Evolutionary conservation across 2,329 filamentous ascomycete genomes (phyloP).

Genomic region (Exophiala sp.): DNA sequence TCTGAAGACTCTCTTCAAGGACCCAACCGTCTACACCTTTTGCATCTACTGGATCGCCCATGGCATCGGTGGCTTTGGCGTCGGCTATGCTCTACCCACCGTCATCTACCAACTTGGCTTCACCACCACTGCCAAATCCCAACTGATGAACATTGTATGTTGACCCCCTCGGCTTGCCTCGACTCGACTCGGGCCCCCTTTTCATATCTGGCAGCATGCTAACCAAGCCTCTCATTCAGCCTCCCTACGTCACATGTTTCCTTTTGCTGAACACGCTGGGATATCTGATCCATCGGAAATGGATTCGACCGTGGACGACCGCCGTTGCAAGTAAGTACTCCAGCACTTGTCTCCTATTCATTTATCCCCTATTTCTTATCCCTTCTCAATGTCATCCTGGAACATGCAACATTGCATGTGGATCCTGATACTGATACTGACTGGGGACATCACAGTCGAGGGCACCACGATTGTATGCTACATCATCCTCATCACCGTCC

Average conservation of each 20-base stretch:
- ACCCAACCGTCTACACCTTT: constrained; percentile 38
- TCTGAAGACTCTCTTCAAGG: constrained; percentile 32
- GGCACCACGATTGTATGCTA: constrained; percentile 19
- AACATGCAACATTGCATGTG: no score
- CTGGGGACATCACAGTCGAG: constrained; percentile 23
- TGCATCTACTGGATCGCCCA: constrained; percentile 39
- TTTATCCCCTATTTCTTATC: background rate
- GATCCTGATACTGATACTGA: constrained; percentile 15
- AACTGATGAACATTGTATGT: constrained; percentile 45
- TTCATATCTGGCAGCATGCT: background rate
- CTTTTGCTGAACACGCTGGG: constrained; percentile 15
- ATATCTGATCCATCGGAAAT: constrained; percentile 11
- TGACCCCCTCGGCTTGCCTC: constrained; percentile 10
- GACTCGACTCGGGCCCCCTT: no score
- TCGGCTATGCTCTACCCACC: constrained; percentile 39
- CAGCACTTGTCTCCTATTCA: background rate
- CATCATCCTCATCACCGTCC: constrained; percentile 20
- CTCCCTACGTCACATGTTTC: constrained; percentile 31
- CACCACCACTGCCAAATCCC: constrained; percentile 39
- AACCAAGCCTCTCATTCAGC: constrained; percentile 5
- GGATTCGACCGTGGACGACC: constrained; percentile 18
- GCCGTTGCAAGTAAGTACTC: constrained; percentile 31
- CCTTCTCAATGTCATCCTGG: no score
- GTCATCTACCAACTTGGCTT: constrained; percentile 43
- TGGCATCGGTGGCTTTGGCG: constrained; percentile 41